Percentiles rank a stretch among this genome's conserved stretches.
Conservation (phyloP, 2,329 filamentous ascomycete genomes). For the Coniochaeta prunicola region DNA sequence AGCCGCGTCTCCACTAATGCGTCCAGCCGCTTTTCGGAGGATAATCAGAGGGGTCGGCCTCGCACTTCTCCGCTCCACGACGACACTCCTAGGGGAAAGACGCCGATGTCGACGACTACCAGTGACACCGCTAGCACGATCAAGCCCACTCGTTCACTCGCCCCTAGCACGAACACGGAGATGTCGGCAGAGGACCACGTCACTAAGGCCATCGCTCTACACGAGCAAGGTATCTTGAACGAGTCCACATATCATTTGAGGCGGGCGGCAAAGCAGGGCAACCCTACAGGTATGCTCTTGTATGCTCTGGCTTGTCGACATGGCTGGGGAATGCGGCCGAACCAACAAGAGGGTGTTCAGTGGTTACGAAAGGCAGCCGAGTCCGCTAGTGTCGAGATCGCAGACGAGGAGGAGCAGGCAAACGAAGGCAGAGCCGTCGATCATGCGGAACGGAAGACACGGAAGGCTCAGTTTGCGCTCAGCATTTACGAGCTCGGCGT, state of each 20-base stretch:
- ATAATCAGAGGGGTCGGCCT: conserved; percentile 38
- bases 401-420: conserved; percentile 65
- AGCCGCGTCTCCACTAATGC: conserved; percentile 26
- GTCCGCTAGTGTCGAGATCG: conserved; percentile 71
- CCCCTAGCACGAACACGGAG: conserved; percentile 54
- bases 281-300: conserved; percentile 90
- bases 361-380: conserved; percentile 93
- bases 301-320: conserved; percentile 93
- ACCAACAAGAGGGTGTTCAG: conserved; percentile 79
- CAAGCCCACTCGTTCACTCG: conserved; percentile 32
- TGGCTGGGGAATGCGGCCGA: conserved; percentile 95
- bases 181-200: conserved; percentile 84
- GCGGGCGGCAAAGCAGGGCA: conserved; percentile 74
- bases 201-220: conserved; percentile 79
- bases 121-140: conserved; percentile 50
- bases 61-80: conserved; percentile 31
- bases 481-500: conserved; percentile 96
- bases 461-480: conserved; percentile 87
- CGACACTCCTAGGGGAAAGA: conserved; percentile 27
- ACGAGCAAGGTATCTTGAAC: conserved; percentile 79
- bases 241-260: conserved; percentile 96
- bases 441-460: conserved; percentile 65
- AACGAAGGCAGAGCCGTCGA: conserved; percentile 59
- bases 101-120: conserved; percentile 40
- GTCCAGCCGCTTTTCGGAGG: conserved; percentile 36